A percentile compares a stretch with the other conserved stretches of the same genome.
phyloP scores from a whole-genome alignment of 2,329 filamentous ascomycete species.

The Bipolaris zeicola region DNA sequence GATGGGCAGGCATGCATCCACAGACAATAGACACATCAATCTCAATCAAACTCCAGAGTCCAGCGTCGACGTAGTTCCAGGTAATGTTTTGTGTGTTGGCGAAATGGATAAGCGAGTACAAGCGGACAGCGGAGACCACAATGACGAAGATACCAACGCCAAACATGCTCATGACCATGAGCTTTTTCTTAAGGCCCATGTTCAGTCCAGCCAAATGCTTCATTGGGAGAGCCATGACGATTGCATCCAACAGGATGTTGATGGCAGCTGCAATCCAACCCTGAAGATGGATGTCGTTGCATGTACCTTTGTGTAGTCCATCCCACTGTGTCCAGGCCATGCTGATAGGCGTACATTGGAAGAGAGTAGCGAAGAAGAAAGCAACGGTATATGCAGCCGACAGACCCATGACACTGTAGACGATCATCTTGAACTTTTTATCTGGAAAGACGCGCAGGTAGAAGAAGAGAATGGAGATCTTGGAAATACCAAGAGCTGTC shows the following conservation, averaged over 20 bases:
- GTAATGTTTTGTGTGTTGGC: constrained; percentile 49
- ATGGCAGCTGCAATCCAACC: constrained; percentile 38
- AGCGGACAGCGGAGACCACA: constrained; percentile 49
- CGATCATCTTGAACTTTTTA: constrained; percentile 29
- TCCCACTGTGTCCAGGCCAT: constrained; percentile 55
- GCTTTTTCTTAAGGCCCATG: constrained; percentile 41
- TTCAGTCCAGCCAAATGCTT: constrained; percentile 38
- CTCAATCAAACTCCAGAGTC: constrained; percentile 51
- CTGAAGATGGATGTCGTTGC: constrained; percentile 43
- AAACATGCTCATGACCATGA: constrained; percentile 47
- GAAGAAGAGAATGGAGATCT: constrained; percentile 46
- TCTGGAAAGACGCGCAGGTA: constrained; percentile 44
- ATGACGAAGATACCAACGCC: constrained; percentile 49
- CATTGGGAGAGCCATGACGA: constrained; percentile 42
- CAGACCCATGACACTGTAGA: constrained; percentile 36
- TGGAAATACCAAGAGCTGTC: constrained; percentile 33
- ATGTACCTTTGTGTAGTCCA: constrained; percentile 31
- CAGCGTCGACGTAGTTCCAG: constrained; percentile 49
- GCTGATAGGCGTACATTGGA: constrained; percentile 57
- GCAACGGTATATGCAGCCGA: constrained; percentile 40
- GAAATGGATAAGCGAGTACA: constrained; percentile 51
- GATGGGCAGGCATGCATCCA: constrained; percentile 49
- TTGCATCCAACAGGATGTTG: constrained; percentile 40
- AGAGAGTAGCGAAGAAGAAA: constrained; percentile 56
- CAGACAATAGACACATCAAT: constrained; percentile 42